These are phyloP conservation scores for Kazachstania africana DNA, from an alignment of 805 yeast species.

Conservation along the genomic window DNA sequence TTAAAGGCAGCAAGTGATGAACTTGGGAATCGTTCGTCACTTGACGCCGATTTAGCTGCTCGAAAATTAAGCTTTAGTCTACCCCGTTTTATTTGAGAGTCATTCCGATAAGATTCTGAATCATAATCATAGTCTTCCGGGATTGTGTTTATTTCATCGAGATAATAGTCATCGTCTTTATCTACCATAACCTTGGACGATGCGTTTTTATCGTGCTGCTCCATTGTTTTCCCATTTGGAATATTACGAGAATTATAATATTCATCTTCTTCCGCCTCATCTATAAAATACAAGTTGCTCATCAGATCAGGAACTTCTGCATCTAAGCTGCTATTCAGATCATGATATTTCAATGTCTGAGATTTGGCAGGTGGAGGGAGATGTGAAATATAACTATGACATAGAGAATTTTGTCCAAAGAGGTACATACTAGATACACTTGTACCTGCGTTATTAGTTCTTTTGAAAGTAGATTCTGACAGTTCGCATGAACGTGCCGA, in stretches of 20 bases:
- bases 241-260: conserved; percentile 17
- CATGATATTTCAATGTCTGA: conserved; percentile 29
- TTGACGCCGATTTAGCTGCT: no score
- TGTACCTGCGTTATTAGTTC: not conserved
- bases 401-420: not conserved
- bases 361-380: conserved; percentile 20
- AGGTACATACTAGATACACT: no score
- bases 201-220: conserved; percentile 22
- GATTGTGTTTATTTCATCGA: conserved; percentile 40
- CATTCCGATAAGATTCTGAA: not conserved
- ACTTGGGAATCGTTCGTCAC: no score
- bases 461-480: not conserved
- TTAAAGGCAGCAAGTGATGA: conserved; percentile 8
- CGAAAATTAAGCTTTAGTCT: no score
- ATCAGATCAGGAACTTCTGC: conserved; percentile 27
- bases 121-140: conserved; percentile 32
- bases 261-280: conserved; percentile 26
- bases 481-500: no score
- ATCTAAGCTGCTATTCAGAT: conserved; percentile 27
- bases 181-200: no score
- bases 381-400: no score
- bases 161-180: conserved; percentile 34
- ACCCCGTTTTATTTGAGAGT: no score
- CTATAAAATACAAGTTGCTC: conserved; percentile 23
- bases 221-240: conserved; percentile 1